Base-by-base conservation (phyloP, 2,329 filamentous ascomycete genomes). In the Fusarium subglutinans region DNA sequence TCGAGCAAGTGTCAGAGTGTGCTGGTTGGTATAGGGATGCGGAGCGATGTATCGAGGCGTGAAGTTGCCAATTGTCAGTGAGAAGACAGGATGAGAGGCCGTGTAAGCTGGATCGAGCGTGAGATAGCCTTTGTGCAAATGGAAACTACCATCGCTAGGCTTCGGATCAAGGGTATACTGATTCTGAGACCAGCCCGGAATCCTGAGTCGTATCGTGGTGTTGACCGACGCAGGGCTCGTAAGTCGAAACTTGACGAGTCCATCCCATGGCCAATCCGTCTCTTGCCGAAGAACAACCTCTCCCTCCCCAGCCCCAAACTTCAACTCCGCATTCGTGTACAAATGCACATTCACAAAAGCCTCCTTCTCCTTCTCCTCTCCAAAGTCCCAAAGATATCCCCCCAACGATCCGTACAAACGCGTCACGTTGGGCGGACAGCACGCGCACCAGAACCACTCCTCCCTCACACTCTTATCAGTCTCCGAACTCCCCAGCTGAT, bases 401-500 rank as follows among this genome's bases (percentile, higher is more conserved):
- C 88, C 89, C 33, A 91, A 79, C 30, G 84, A 87, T 0, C 87
- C 89, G 55, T 90, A 85, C 3, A 90, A 79, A 33, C 89, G 82
- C 28, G 87, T 84, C 2, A 91, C 81, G 72, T 91, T 91, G 0
- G 89, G 90, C 7, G 90, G 90, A 75, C 90, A 91, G 70, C 89
- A 91, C 6, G 88, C 88, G 41, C 86, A 87, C 56, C 86, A 86
- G 53, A 91, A 91, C 58, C 66, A 69, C 37, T 69, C 66, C 20
- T 69, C 64, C 4, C 64, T 58, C 0, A 45, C 43, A 8, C 56
- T 69, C 17, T 69, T 69, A 63, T 63, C 64, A 4, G 4, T 51
- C 18, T 69, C 66, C 14, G 66, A 69, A 3, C 87, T 89, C 0
- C 87, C 88, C 0, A 92, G 82, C 66, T 90, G 89, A 72, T 92